Percentiles rank a stretch among this genome's conserved stretches.
phyloP scores from a whole-genome alignment of 257 asterid species.

The Solanum etuberosum region DNA sequence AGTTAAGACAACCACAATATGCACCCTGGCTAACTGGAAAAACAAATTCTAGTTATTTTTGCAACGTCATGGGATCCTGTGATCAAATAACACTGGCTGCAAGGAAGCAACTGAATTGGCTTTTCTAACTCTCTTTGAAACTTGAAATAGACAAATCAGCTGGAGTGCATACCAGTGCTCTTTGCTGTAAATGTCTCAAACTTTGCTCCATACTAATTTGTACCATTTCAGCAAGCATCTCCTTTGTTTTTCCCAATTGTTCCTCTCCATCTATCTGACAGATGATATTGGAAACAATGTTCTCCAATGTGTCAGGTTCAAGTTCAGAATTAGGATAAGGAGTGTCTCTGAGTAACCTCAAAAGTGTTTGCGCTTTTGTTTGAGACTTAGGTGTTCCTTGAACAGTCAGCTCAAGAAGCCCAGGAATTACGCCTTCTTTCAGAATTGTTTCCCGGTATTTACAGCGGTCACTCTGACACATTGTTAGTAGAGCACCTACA shows the following conservation, averaged over 20 bases:
- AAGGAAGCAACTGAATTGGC: neutral
- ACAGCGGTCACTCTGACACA: conserved; percentile 67
- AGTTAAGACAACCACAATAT: neutral
- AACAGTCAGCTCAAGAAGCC: conserved; percentile 89
- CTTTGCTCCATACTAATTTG: conserved; percentile 98
- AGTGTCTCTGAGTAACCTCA: conserved; percentile 58
- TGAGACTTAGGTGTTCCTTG: conserved; percentile 72
- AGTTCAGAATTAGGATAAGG: conserved; percentile 75
- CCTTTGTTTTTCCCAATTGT: conserved; percentile 66
- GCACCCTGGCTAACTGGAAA: neutral
- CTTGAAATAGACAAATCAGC: conserved; percentile 40
- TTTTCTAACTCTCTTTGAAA: conserved; percentile 3
- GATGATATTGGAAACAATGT: conserved; percentile 59
- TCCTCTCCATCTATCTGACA: conserved; percentile 75
- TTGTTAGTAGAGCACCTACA: conserved; percentile 69
- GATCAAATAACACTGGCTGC: neutral
- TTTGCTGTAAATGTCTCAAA: conserved; percentile 62
- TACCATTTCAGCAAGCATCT: conserved; percentile 94
- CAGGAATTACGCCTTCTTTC: conserved; percentile 89
- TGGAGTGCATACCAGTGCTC: conserved; percentile 60
- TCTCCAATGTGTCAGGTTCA: conserved; percentile 61
- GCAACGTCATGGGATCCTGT: neutral
- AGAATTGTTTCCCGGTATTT: conserved; percentile 77
- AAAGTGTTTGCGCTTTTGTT: conserved; percentile 55
- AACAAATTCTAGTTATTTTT: conserved; percentile 12